These are phyloP conservation scores for Wallacemonas collosoma DNA, from an alignment of 208 protist species.

Conservation along the genomic window DNA sequence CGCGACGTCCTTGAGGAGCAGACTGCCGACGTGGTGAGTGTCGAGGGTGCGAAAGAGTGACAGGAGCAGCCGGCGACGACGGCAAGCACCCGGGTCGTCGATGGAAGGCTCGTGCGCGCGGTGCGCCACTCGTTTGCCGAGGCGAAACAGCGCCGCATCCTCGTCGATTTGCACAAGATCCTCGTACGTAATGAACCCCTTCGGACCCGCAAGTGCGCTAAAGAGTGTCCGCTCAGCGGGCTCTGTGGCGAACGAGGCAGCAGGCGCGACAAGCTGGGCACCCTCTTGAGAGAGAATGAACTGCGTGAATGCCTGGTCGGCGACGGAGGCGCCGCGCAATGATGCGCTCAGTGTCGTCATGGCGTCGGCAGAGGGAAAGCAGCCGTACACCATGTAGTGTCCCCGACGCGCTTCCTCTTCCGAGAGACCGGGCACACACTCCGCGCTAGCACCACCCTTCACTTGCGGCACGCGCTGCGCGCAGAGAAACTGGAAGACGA, in stretches of 20 bases:
- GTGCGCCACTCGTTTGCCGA: background rate
- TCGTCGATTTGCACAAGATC: slow-evolving; percentile 37
- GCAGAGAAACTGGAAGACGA: background rate
- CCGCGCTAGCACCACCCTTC: background rate
- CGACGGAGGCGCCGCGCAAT: background rate
- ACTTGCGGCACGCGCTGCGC: background rate
- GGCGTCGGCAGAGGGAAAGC: background rate
- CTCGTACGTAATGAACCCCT: slow-evolving; percentile 50
- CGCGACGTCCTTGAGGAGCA: slow-evolving; percentile 53
- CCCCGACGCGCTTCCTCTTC: slow-evolving; percentile 3
- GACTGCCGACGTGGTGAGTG: slow-evolving; percentile 48
- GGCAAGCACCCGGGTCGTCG: background rate
- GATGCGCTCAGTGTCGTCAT: background rate
- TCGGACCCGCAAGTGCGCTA: slow-evolving; percentile 48
- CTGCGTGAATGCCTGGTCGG: background rate
- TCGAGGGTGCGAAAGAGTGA: slow-evolving; percentile 57
- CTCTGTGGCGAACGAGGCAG: background rate
- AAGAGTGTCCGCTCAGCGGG: slow-evolving; percentile 37
- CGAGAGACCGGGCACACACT: background rate
- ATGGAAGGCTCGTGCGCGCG: background rate
- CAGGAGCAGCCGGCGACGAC: slow-evolving; percentile 17
- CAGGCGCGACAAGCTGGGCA: too few relatives aligned
- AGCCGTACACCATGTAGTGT: slow-evolving; percentile 6
- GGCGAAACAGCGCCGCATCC: slow-evolving; percentile 8
- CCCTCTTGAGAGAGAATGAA: background rate